Percentiles rank a stretch among this genome's conserved stretches.
These are phyloP conservation scores for Cinnamomum micranthum DNA, from an alignment of 164 flowering plant species.

Conservation along the genomic window DNA sequence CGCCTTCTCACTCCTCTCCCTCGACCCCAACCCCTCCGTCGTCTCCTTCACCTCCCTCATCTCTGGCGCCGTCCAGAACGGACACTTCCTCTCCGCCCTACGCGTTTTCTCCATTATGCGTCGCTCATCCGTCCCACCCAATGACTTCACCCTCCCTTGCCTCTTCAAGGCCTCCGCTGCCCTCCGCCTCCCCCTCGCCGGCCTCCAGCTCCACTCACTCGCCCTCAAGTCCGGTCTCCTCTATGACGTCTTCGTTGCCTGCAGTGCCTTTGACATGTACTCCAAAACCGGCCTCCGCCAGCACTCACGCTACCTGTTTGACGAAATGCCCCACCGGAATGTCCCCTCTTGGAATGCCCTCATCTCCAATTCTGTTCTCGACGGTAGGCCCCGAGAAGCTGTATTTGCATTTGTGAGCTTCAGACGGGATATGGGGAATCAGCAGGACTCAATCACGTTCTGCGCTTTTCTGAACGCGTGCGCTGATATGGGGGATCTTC, in stretches of 20 bases:
- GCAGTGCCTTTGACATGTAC: slow-evolving; percentile 78
- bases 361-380: slow-evolving; percentile 60
- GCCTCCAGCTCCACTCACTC: slow-evolving; percentile 59
- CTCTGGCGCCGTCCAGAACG: slow-evolving; percentile 66
- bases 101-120: slow-evolving; percentile 52
- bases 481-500: slow-evolving; percentile 36
- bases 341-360: slow-evolving; percentile 72
- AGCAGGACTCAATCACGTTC: slow-evolving; percentile 58
- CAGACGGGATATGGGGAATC: slow-evolving; percentile 22
- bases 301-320: slow-evolving; percentile 59
- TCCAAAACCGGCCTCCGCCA: slow-evolving; percentile 39
- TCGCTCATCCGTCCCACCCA: slow-evolving; percentile 48
- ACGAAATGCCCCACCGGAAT: slow-evolving; percentile 73
- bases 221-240: slow-evolving; percentile 44
- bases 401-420: slow-evolving; percentile 44
- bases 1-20: slow-evolving; percentile 54
- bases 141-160: slow-evolving; percentile 89
- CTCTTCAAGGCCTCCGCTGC: slow-evolving; percentile 57
- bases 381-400: slow-evolving; percentile 40
- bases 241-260: slow-evolving; percentile 61
- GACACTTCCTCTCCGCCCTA: slow-evolving; percentile 48
- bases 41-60: slow-evolving; percentile 90
- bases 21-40: slow-evolving; percentile 57
- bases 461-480: slow-evolving; percentile 88
- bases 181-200: slow-evolving; percentile 29